Conservation (phyloP, 2,329 filamentous ascomycete genomes). For the Stachybotrys chartarum region DNA sequence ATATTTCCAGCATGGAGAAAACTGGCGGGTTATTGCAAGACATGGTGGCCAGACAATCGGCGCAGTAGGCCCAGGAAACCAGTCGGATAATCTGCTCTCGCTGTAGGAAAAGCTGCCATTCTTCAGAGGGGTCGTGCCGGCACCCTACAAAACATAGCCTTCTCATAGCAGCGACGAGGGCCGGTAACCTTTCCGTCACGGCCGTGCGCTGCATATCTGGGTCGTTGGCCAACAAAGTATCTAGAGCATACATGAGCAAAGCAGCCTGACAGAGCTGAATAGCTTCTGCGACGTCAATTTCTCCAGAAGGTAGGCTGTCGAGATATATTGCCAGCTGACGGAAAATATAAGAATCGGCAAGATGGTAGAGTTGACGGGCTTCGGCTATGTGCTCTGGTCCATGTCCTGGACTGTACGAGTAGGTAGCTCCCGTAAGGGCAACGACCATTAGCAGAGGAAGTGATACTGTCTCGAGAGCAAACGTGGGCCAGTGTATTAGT, state of each 20-base stretch:
- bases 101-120: neutral
- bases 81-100: neutral
- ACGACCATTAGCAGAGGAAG: constrained; percentile 1
- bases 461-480: neutral
- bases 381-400: neutral
- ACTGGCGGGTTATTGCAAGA: neutral
- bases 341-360: neutral
- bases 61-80: neutral
- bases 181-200: neutral
- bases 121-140: neutral
- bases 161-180: neutral
- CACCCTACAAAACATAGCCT: neutral
- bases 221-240: neutral
- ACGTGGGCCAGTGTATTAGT: neutral
- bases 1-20: neutral
- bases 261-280: constrained; percentile 1
- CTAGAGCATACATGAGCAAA: constrained; percentile 1
- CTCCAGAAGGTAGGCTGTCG: neutral
- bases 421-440: neutral
- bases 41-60: neutral
- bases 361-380: neutral
- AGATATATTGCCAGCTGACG: neutral
- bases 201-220: neutral
- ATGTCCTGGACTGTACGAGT: neutral
- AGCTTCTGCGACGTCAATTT: neutral